Percentiles rank a stretch among this genome's conserved stretches.
phyloP scores from a whole-genome alignment of 371 early-diverging fungal species.

The Blastocladiella emersonii region DNA sequence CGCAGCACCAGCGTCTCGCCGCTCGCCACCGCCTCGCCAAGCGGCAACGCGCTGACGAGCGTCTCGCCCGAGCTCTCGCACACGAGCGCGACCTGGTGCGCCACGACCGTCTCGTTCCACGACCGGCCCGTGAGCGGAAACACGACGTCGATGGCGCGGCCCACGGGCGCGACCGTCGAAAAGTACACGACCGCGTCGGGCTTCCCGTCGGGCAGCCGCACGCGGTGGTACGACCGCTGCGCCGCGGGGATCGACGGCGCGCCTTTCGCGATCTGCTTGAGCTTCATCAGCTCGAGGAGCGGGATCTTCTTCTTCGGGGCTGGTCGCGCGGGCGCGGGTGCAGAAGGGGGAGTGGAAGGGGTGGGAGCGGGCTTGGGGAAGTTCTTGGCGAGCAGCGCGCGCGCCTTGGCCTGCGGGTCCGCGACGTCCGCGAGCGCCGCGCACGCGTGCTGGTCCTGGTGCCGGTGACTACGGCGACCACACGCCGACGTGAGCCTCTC shows the following conservation, averaged over 20 bases:
- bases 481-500: too few species aligned
- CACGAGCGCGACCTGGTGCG: too few species aligned
- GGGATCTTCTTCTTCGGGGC: not conserved
- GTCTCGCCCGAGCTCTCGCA: too few species aligned
- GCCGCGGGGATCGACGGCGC: not conserved
- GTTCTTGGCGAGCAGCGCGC: too few species aligned
- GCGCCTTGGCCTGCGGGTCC: too few species aligned
- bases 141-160: not conserved
- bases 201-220: not conserved
- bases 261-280: not conserved
- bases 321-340: not conserved
- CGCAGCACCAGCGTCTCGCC: too few species aligned
- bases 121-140: not conserved
- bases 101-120: not conserved
- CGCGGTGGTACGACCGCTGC: not conserved
- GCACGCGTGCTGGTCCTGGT: too few species aligned
- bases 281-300: not conserved
- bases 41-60: too few species aligned
- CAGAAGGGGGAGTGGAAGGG: not conserved
- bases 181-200: not conserved
- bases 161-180: not conserved
- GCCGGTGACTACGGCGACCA: too few species aligned
- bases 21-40: too few species aligned
- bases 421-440: too few species aligned
- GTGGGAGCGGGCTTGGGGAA: not conserved